Base-by-base conservation (phyloP, 495 filamentous ascomycete genomes). In the Eremomyces bilateralis region DNA sequence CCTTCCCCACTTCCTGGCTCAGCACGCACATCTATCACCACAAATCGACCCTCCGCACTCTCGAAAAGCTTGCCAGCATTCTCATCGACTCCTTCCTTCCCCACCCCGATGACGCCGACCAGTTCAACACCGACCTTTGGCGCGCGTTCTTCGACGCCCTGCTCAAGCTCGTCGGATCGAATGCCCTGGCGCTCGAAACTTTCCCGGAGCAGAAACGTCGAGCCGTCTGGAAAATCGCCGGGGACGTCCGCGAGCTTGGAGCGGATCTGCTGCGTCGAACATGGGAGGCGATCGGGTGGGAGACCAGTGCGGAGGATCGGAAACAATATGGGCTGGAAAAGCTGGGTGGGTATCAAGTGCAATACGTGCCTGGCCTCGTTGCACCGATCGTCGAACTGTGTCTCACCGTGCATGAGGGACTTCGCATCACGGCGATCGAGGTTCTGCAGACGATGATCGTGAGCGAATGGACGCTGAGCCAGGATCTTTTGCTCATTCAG, bases 211-310 rank as follows among this genome's bases (percentile, higher is more conserved):
- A 99, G 55, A 95, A 94, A 53, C 62, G 90, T 25, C 61, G 88
- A 18, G 84, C 85, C 2, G 84, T 95, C 11, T 95, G 90, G 88
- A 95, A 95, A 59, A 92, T 99, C 47, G 90, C 83, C 19, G 90
- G 88, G 15, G 88, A 99, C 61, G 81, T 99, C 33, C 64, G 88
- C 35, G 82, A 95, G 50, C 66, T 81, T 43, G 90, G 88, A 29
- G 85, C 88, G 1, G 73, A 82, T 20, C 58, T 99, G 5, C 55
- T 99, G 31, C 65, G 76, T 24, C 61, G 69, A 15, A 88, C 73
- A 20, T 99, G 88, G 88, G 81, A 91, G 50, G 80, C 85, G 8
- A 91, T 99, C 44, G 88, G 88, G 11, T 99, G 88, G 88, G 88
- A 95, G 46, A 79, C 81, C 0, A 77, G 67, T 29, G 53, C 65